phyloP scores from a whole-genome alignment of 2,329 filamentous ascomycete genomes.

The Pseudonectria buxi region DNA sequence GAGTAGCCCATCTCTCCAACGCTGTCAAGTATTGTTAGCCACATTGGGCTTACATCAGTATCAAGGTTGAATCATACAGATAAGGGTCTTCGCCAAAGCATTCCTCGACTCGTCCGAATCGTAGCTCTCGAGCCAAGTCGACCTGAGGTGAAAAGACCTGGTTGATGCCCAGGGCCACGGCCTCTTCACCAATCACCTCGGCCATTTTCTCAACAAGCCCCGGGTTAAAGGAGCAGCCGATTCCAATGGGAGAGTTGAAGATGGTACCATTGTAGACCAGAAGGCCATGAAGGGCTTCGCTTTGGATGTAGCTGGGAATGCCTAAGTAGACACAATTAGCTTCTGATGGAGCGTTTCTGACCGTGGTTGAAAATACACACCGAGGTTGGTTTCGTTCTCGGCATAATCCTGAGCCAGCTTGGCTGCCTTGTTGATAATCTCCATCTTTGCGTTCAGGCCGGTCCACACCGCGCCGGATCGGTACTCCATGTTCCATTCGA shows the following conservation, averaged over 20 bases:
- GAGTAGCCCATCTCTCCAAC: conserved; percentile 61
- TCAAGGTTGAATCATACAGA: conserved; percentile 32
- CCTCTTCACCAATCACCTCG: conserved; percentile 56
- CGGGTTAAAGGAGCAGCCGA: conserved; percentile 65
- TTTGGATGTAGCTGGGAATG: conserved; percentile 68
- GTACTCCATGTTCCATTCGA: conserved; percentile 59
- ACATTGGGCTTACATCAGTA: background rate
- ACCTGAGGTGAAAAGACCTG: conserved; percentile 66
- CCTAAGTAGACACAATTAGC: conserved; percentile 29
- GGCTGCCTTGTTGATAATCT: conserved; percentile 56
- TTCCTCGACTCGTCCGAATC: conserved; percentile 69
- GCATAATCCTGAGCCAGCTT: conserved; percentile 64
- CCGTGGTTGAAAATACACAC: conserved; percentile 10
- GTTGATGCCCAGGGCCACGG: conserved; percentile 61
- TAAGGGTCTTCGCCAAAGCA: conserved; percentile 64
- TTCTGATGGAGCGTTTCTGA: conserved; percentile 26
- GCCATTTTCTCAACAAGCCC: conserved; percentile 61
- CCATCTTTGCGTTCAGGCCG: conserved; percentile 58
- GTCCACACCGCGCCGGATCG: conserved; percentile 68
- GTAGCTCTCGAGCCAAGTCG: conserved; percentile 63
- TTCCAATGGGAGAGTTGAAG: conserved; percentile 70
- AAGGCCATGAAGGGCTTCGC: conserved; percentile 68
- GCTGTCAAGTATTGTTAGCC: conserved; percentile 17
- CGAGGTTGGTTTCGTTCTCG: conserved; percentile 37
- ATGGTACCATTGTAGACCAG: conserved; percentile 67